Conservation (phyloP, 148 eudicot genomes). For the Rhododendron ferrugineum region DNA sequence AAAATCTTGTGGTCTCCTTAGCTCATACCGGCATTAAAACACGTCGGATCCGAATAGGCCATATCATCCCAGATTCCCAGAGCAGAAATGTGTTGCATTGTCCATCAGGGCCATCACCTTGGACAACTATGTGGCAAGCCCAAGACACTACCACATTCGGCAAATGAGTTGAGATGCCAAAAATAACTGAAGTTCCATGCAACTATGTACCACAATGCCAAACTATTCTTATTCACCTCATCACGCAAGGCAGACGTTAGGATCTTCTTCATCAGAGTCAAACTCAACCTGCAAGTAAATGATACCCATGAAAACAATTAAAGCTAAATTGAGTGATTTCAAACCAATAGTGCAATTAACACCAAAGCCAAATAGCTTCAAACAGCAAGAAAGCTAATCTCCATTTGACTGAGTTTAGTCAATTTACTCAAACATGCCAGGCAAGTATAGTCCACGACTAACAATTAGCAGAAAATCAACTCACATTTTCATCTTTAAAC, state of each 20-base stretch:
- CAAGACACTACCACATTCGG: not conserved
- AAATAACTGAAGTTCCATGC: not conserved
- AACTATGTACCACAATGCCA: not conserved
- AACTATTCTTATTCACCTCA: not conserved
- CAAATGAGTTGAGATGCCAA: not conserved
- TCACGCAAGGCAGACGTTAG: conserved; percentile 36
- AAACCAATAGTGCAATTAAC: not conserved
- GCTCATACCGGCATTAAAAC: not conserved
- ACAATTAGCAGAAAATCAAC: conserved; percentile 2
- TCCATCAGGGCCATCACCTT: not conserved
- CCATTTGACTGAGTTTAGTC: not conserved
- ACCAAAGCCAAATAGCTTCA: not conserved
- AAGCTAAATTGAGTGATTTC: not conserved
- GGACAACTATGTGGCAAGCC: not conserved
- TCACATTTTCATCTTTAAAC: conserved; percentile 63
- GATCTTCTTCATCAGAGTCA: conserved; percentile 73
- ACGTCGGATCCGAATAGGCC: not conserved
- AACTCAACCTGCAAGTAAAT: conserved; percentile 49
- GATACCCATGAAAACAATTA: not conserved
- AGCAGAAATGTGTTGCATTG: not conserved
- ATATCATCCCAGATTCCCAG: not conserved
- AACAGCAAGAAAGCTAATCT: not conserved
- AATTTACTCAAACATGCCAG: not conserved
- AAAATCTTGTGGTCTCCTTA: not conserved
- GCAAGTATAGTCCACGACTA: not conserved